A percentile compares a stretch with the other conserved stretches of the same genome.
Conservation (phyloP, 2,329 filamentous ascomycete species). For the Ophiocordyceps polyrhachis-furcata region DNA sequence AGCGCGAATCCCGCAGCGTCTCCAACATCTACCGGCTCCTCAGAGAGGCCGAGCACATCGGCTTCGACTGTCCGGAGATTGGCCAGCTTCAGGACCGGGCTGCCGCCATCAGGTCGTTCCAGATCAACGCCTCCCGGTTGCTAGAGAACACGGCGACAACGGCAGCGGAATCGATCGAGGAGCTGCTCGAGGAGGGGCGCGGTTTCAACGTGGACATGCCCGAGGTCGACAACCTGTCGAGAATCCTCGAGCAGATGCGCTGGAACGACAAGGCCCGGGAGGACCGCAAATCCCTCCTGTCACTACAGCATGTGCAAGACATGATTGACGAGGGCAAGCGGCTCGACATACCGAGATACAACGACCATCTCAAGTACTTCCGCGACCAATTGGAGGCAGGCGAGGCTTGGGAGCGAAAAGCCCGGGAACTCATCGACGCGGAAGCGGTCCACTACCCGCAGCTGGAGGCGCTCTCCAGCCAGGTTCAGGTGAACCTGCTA, state of each 20-base stretch:
- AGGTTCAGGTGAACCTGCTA: slow-evolving; percentile 50
- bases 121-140: slow-evolving; percentile 51
- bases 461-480: slow-evolving; percentile 73
- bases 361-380: slow-evolving; percentile 61
- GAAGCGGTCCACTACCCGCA: slow-evolving; percentile 89
- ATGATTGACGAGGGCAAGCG: slow-evolving; percentile 62
- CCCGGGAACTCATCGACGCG: slow-evolving; percentile 78
- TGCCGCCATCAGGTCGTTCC: slow-evolving; percentile 69
- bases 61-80: slow-evolving; percentile 89
- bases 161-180: slow-evolving; percentile 61
- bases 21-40: slow-evolving; percentile 77
- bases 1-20: slow-evolving; percentile 74
- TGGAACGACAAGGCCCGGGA: slow-evolving; percentile 68
- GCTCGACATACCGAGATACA: slow-evolving; percentile 59
- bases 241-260: slow-evolving; percentile 63
- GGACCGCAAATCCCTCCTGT: slow-evolving; percentile 45
- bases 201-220: slow-evolving; percentile 82
- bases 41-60: slow-evolving; percentile 64
- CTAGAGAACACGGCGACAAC: slow-evolving; percentile 46
- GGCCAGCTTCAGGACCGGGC: slow-evolving; percentile 68
- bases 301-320: slow-evolving; percentile 58
- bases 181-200: slow-evolving; percentile 76
- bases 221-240: slow-evolving; percentile 68
- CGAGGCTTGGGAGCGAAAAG: slow-evolving; percentile 81
- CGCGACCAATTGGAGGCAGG: slow-evolving; percentile 60